A percentile compares a stretch with the other conserved stretches of the same genome.
Evolutionary conservation across 164 flowering plant species (phyloP).

Genomic region (Macadamia integrifolia): DNA sequence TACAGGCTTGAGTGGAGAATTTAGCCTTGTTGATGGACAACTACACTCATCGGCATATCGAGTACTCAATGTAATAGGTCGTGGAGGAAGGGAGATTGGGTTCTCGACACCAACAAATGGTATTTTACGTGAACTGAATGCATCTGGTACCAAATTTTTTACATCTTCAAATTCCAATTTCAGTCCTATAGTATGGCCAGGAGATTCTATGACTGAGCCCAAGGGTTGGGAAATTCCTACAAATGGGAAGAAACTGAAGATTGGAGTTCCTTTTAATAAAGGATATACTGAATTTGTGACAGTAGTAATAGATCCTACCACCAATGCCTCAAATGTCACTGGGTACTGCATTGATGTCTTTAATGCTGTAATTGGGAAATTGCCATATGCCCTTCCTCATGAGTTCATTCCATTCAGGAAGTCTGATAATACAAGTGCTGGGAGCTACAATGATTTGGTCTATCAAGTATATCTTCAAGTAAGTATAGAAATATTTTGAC

Average conservation of each 20-base stretch:
- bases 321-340: neutral
- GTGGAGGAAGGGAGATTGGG: slow-evolving; percentile 20
- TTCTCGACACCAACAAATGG: slow-evolving; percentile 28
- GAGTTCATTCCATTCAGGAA: slow-evolving; percentile 2
- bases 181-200: slow-evolving; percentile 7
- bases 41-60: slow-evolving; percentile 16
- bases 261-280: slow-evolving; percentile 4
- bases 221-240: slow-evolving; percentile 8
- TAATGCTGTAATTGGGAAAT: neutral
- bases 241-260: neutral
- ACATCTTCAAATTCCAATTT: slow-evolving; percentile 2
- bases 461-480: slow-evolving; percentile 6
- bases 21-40: slow-evolving; percentile 18
- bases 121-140: neutral
- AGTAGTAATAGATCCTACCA: no score
- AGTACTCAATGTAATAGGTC: slow-evolving; percentile 27
- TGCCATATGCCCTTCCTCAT: neutral
- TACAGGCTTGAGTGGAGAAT: slow-evolving; percentile 24
- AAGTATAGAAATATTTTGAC: neutral
- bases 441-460: neutral
- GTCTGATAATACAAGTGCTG: neutral
- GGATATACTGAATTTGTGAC: slow-evolving; percentile 4
- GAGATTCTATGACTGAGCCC: neutral
- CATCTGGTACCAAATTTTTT: no score
- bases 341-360: slow-evolving; percentile 7